phyloP scores from a whole-genome alignment of 2,329 filamentous ascomycete species.

The Trichophyton rubrum region DNA sequence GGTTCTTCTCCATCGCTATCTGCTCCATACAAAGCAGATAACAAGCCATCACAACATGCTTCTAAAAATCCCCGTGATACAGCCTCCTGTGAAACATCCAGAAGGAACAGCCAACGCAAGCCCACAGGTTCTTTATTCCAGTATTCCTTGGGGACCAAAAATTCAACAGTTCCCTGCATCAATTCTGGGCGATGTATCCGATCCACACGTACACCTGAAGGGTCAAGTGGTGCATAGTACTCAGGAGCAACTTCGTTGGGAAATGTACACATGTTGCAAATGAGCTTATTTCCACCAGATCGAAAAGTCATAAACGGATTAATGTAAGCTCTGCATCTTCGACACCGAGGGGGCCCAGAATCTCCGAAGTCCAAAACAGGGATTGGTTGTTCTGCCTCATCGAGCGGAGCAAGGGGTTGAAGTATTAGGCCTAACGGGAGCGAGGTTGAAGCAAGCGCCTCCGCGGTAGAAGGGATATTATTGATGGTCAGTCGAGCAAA shows the following conservation, averaged over 20 bases:
- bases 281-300: conserved; percentile 86
- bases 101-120: conserved; percentile 75
- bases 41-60: conserved; percentile 79
- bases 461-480: conserved; percentile 72
- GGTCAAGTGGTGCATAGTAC: conserved; percentile 86
- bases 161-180: conserved; percentile 85
- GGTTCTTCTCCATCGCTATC: conserved; percentile 36
- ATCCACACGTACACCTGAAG: conserved; percentile 75
- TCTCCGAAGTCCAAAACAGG: conserved; percentile 95
- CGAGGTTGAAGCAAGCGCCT: conserved; percentile 66
- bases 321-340: conserved; percentile 88
- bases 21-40: conserved; percentile 66
- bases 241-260: conserved; percentile 86
- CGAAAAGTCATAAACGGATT: conserved; percentile 99
- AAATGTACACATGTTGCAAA: conserved; percentile 96
- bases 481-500: conserved; percentile 85
- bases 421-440: conserved; percentile 77
- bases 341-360: conserved; percentile 74
- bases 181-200: conserved; percentile 80
- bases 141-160: conserved; percentile 94
- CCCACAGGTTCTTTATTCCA: conserved; percentile 91
- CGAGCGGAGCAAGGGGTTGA: conserved; percentile 72
- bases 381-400: conserved; percentile 73
- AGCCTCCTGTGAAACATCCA: conserved; percentile 86
- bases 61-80: conserved; percentile 83